phyloP scores from a whole-genome alignment of 1,284 basidiomycete species.

The Pyrrhoderma noxium region DNA sequence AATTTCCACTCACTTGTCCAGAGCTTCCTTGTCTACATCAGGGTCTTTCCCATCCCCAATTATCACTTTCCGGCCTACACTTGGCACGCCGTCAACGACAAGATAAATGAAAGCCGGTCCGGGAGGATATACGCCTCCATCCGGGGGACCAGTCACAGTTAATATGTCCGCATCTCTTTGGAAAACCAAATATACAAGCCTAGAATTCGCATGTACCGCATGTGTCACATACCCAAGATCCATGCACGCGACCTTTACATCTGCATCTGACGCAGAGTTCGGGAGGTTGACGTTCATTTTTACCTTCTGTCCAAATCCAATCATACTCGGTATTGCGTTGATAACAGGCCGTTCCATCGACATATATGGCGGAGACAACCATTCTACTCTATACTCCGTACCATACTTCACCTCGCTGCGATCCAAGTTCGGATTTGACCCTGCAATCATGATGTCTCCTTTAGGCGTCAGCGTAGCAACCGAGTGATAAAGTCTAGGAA shows the following conservation, averaged over 20 bases:
- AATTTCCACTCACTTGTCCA: constrained; percentile 44
- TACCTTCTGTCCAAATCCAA: constrained; percentile 42
- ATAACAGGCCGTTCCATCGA: constrained; percentile 41
- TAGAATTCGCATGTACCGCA: constrained; percentile 69
- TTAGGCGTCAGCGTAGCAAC: constrained; percentile 65
- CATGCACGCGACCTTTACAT: constrained; percentile 59
- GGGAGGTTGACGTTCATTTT: constrained; percentile 37
- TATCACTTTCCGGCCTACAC: constrained; percentile 57
- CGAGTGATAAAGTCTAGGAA: constrained; percentile 81
- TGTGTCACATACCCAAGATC: constrained; percentile 76
- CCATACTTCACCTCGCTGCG: constrained; percentile 60
- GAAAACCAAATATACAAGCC: constrained; percentile 58
- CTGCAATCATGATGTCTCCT: constrained; percentile 70
- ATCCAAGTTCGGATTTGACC: constrained; percentile 79
- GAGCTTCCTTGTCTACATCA: constrained; percentile 44
- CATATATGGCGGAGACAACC: constrained; percentile 70
- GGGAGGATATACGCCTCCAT: constrained; percentile 63
- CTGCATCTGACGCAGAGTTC: constrained; percentile 19
- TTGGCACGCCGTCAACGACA: constrained; percentile 63
- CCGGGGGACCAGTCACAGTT: constrained; percentile 51
- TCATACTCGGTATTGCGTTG: constrained; percentile 28
- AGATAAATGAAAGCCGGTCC: constrained; percentile 77
- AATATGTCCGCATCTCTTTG: constrained; percentile 33
- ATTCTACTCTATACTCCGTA: constrained; percentile 78
- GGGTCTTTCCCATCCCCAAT: constrained; percentile 61